These are phyloP conservation scores for Pseudogymnoascus sp. DNA, from an alignment of 2,329 filamentous ascomycete genomes.

Conservation along the genomic window DNA sequence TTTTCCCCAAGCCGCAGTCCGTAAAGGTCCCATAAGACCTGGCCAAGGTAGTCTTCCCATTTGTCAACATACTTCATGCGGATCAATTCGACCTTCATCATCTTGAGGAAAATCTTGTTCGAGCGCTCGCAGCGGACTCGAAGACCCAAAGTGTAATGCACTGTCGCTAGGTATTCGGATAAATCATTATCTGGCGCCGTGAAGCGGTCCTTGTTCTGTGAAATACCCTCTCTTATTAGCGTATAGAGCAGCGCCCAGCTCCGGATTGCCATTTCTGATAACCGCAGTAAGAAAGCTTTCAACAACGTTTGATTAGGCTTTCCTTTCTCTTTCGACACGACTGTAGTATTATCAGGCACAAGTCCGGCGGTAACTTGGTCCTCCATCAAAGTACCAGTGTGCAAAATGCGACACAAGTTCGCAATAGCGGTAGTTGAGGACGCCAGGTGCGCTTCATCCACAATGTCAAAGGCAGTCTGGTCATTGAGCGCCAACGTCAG, in stretches of 20 bases:
- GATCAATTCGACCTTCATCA: constrained; percentile 80
- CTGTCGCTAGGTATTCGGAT: constrained; percentile 69
- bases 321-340: constrained; percentile 31
- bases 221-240: constrained; percentile 66
- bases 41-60: constrained; percentile 78
- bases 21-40: constrained; percentile 76
- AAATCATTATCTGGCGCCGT: constrained; percentile 61
- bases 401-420: constrained; percentile 65
- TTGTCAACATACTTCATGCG: constrained; percentile 68
- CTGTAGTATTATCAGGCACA: constrained; percentile 49
- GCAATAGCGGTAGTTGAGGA: constrained; percentile 65
- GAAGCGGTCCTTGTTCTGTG: constrained; percentile 58
- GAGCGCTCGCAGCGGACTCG: constrained; percentile 79
- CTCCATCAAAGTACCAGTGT: constrained; percentile 73
- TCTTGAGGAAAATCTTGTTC: constrained; percentile 79
- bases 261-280: constrained; percentile 81
- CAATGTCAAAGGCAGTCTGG: constrained; percentile 67
- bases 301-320: constrained; percentile 36
- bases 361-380: constrained; percentile 79
- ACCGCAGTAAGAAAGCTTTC: constrained; percentile 53
- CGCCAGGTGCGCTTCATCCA: constrained; percentile 71
- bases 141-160: constrained; percentile 77
- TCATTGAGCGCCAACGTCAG: constrained; percentile 64
- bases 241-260: constrained; percentile 84
- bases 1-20: constrained; percentile 64